These are phyloP conservation scores for Capronia americana DNA, from an alignment of 2,329 filamentous ascomycete species.

Conservation along the genomic window DNA sequence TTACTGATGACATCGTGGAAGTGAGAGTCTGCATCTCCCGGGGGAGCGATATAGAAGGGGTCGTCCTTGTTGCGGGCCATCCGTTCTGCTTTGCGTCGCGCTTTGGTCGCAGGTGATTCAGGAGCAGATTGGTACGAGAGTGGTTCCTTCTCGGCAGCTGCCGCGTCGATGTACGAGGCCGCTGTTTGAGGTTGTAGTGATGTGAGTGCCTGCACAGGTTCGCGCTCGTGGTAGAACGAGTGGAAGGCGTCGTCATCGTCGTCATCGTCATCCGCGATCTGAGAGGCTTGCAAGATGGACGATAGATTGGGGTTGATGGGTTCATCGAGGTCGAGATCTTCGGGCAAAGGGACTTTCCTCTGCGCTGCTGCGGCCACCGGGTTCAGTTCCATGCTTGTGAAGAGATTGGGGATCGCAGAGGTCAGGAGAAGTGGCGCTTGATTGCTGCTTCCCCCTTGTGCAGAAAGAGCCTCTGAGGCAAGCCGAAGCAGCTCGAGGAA, in stretches of 20 bases:
- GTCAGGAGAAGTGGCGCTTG: constrained; percentile 85
- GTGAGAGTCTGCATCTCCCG: constrained; percentile 73
- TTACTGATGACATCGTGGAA: constrained; percentile 61
- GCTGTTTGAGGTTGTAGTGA: constrained; percentile 25
- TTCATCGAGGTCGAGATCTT: constrained; percentile 76
- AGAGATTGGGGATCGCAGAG: constrained; percentile 87
- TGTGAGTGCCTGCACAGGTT: constrained; percentile 38
- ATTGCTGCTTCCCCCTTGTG: constrained; percentile 39
- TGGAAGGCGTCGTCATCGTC: constrained; percentile 56
- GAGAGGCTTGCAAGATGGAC: constrained; percentile 65
- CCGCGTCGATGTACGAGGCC: constrained; percentile 18
- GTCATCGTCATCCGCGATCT: constrained; percentile 47
- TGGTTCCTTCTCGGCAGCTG: constrained; percentile 32
- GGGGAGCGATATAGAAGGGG: constrained; percentile 83
- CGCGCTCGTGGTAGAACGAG: constrained; percentile 50
- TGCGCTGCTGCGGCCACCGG: constrained; percentile 86
- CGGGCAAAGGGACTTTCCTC: constrained; percentile 80
- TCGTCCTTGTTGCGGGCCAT: constrained; percentile 86
- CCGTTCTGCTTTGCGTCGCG: constrained; percentile 76
- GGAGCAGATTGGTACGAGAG: constrained; percentile 59
- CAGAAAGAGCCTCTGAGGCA: constrained; percentile 73
- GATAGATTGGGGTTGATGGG: constrained; percentile 79
- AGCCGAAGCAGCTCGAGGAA: constrained; percentile 89
- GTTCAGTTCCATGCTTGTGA: constrained; percentile 85
- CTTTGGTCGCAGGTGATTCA: constrained; percentile 72